Evolutionary conservation across 2,329 filamentous ascomycete genomes (phyloP).

Genomic region (Fusarium mangiferae): DNA sequence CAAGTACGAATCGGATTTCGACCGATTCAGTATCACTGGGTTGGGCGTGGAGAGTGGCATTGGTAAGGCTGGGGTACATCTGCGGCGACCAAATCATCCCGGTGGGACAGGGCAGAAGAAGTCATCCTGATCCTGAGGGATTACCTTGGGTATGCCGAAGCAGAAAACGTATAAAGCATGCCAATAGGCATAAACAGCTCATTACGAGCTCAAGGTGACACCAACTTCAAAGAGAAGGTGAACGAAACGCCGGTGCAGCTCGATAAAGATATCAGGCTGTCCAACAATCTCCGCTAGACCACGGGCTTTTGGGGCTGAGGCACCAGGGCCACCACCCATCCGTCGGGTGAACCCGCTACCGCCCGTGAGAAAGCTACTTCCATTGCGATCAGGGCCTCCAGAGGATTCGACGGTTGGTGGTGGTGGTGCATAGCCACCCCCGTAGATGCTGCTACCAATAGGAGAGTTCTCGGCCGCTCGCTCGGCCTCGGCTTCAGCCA

Average conservation of each 20-base stretch:
- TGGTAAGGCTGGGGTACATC: constrained; percentile 25
- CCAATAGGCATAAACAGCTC: constrained; percentile 36
- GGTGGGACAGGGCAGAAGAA: not conserved
- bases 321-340: constrained; percentile 66
- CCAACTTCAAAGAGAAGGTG: constrained; percentile 69
- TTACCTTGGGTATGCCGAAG: constrained; percentile 12
- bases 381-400: constrained; percentile 52
- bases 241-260: constrained; percentile 73
- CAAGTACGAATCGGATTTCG: constrained; percentile 10
- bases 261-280: constrained; percentile 74
- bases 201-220: constrained; percentile 62
- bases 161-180: constrained; percentile 45
- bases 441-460: constrained; percentile 53
- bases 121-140: not conserved
- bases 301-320: constrained; percentile 66
- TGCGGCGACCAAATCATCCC: constrained; percentile 20
- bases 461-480: constrained; percentile 58
- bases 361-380: constrained; percentile 67
- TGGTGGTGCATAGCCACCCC: constrained; percentile 47
- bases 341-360: constrained; percentile 67
- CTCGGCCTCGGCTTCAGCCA: constrained; percentile 72
- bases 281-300: constrained; percentile 74
- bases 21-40: constrained; percentile 11
- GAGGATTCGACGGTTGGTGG: constrained; percentile 46
- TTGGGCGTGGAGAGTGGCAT: constrained; percentile 11